phyloP scores from a whole-genome alignment of 1,284 basidiomycete genomes.

The Neolentinus lepideus region DNA sequence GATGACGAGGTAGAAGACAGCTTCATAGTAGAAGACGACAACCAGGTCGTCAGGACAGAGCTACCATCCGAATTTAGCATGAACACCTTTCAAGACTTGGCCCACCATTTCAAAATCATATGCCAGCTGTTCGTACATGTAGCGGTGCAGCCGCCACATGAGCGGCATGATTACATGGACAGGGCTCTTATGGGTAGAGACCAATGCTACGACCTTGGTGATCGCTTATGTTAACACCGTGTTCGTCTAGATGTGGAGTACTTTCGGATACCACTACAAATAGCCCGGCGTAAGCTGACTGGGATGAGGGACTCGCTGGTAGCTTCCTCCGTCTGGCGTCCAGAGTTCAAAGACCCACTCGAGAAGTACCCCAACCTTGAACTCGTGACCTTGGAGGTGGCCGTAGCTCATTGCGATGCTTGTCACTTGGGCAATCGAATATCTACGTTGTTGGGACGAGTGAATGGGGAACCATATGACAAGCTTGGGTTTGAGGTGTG shows the following conservation, averaged over 20 bases:
- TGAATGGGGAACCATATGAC: slow-evolving; percentile 58
- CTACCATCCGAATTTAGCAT: slow-evolving; percentile 75
- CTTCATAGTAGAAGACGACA: slow-evolving; percentile 73
- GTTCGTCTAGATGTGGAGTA: slow-evolving; percentile 50
- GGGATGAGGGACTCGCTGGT: slow-evolving; percentile 69
- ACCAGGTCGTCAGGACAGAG: slow-evolving; percentile 28
- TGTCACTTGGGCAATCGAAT: slow-evolving; percentile 66
- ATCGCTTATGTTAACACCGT: slow-evolving; percentile 4
- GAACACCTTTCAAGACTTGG: slow-evolving; percentile 65
- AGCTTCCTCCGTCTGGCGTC: slow-evolving; percentile 72
- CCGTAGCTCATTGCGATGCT: slow-evolving; percentile 66
- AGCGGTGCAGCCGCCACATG: slow-evolving; percentile 47
- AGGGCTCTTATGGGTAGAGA: slow-evolving; percentile 43
- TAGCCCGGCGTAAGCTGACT: slow-evolving; percentile 55
- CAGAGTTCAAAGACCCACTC: slow-evolving; percentile 57
- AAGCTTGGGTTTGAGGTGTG: slow-evolving; percentile 46
- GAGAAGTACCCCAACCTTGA: slow-evolving; percentile 61
- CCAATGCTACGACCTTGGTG: not conserved
- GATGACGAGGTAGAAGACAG: slow-evolving; percentile 36
- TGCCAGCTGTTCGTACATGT: slow-evolving; percentile 83
- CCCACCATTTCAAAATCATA: slow-evolving; percentile 76
- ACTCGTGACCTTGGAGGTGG: slow-evolving; percentile 43
- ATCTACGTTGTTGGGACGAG: slow-evolving; percentile 51
- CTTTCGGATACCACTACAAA: slow-evolving; percentile 59
- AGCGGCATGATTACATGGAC: slow-evolving; percentile 49